These are phyloP conservation scores for Eutrema heterophyllum DNA, from an alignment of 345 rosid species.

Conservation along the genomic window DNA sequence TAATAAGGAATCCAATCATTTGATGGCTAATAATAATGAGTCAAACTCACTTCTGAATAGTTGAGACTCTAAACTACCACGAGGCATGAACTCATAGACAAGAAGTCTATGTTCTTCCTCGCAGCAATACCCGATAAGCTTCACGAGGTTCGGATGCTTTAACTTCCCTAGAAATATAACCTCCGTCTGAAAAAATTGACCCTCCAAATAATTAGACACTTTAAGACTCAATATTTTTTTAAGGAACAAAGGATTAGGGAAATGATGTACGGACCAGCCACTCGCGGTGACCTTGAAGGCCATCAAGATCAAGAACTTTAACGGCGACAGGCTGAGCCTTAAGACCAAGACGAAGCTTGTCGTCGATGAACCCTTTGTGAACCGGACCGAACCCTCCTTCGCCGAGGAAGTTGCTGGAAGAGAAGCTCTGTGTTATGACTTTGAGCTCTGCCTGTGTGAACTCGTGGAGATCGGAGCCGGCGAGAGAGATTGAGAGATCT, in stretches of 20 bases:
- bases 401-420: conserved; percentile 65
- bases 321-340: conserved; percentile 86
- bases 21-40: background rate
- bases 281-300: conserved; percentile 80
- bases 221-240: background rate
- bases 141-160: conserved; percentile 77
- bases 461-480: conserved; percentile 68
- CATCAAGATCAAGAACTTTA: conserved; percentile 67
- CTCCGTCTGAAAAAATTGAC: conserved; percentile 46
- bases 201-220: background rate
- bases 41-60: conserved; percentile 65
- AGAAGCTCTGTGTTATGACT: conserved; percentile 70
- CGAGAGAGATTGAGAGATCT: conserved; percentile 77
- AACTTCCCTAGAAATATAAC: conserved; percentile 77
- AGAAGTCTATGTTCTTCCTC: conserved; percentile 72
- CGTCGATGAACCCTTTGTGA: conserved; percentile 85
- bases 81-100: conserved; percentile 84
- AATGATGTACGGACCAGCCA: conserved; percentile 64
- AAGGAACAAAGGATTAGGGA: background rate
- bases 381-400: conserved; percentile 95
- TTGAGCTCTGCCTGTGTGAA: conserved; percentile 70
- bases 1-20: background rate
- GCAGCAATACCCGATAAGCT: conserved; percentile 82
- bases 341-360: conserved; percentile 66
- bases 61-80: conserved; percentile 90